phyloP scores from a whole-genome alignment of 1,284 basidiomycete genomes.

The Thecaphora frezii region DNA sequence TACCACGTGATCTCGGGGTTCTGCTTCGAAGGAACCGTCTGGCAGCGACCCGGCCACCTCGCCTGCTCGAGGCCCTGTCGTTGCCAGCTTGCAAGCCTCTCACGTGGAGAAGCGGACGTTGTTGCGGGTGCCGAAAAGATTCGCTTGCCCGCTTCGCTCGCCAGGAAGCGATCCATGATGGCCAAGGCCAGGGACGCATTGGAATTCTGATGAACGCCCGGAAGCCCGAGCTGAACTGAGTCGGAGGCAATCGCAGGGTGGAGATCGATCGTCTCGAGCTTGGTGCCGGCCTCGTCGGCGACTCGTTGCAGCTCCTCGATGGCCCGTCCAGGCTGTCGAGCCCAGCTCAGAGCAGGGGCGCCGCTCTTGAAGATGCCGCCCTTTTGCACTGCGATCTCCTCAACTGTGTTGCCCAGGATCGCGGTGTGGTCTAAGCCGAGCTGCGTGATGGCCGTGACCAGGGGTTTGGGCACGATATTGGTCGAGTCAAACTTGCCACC shows the following conservation, averaged over 20 bases:
- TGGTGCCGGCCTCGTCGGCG: slow-evolving; percentile 67
- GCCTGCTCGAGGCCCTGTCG: slow-evolving; percentile 70
- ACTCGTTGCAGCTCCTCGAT: slow-evolving; percentile 70
- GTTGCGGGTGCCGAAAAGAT: slow-evolving; percentile 1
- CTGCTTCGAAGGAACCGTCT: slow-evolving; percentile 68
- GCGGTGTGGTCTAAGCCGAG: slow-evolving; percentile 92
- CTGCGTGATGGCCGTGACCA: slow-evolving; percentile 85
- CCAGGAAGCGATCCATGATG: slow-evolving; percentile 73
- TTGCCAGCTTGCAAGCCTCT: slow-evolving; percentile 60
- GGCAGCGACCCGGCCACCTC: slow-evolving; percentile 96
- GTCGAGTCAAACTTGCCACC: slow-evolving; percentile 94
- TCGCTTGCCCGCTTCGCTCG: slow-evolving; percentile 57
- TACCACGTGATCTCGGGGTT: slow-evolving; percentile 71
- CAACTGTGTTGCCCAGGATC: slow-evolving; percentile 84
- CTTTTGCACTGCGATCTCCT: slow-evolving; percentile 92
- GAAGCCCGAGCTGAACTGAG: slow-evolving; percentile 67
- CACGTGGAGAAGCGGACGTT: background rate
- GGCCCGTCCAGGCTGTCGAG: slow-evolving; percentile 76
- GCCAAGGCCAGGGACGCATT: slow-evolving; percentile 87
- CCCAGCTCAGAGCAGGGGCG: slow-evolving; percentile 81
- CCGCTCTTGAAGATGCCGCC: slow-evolving; percentile 93
- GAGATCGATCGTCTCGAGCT: slow-evolving; percentile 21
- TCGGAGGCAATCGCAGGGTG: slow-evolving; percentile 17
- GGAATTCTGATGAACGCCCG: slow-evolving; percentile 83
- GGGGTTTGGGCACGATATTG: slow-evolving; percentile 86